Base-by-base conservation (phyloP, 768 basidiomycete genomes). In the Agaricus subrufescens region DNA sequence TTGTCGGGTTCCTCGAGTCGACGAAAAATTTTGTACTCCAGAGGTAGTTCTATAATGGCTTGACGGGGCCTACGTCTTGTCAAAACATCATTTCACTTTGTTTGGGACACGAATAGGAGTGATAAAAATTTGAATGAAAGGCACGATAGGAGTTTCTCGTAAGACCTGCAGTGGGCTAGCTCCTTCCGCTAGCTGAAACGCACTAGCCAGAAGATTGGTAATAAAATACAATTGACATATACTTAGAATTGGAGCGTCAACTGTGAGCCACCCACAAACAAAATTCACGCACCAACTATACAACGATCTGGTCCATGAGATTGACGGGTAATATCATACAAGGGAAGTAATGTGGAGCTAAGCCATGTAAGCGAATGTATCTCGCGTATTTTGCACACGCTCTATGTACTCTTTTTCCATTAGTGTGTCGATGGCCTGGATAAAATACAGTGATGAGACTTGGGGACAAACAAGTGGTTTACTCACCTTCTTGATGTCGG, bases 321-420 rank as follows among this genome's bases (percentile, higher is more conserved):
- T 49, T 49, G 43, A 38, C 31, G 44, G 27, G 15, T 12, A 31
- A 45, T 57, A 46, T 46, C n/a, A 44, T 53, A 56, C 50, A 57
- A 29, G 25, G 44, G 15, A 51, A 43, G 37, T 46, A 46, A 34
- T 50, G 40, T 45, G 43, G 45, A 65, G 52, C 77, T 71, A 89
- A 56, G 87, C 87, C 62, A 89, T 81, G 67, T 91, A 90, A 46
- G 86, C 84, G 71, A 92, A 93, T 42, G 90, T 91, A 73, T 96
- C 94, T 68, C 88, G 84, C 29, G 88, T 85, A 25, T 87, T 90
- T 15, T 94, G 92, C 26, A 93, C 89, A 44, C 96, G 87, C 69
- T 98, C 96, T 61, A 99, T 90, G 69, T 98, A 99, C 69, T 99
- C 97, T 73, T 97, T 97, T 75, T 98, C 96, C 54, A 98, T 76